phyloP scores from a whole-genome alignment of 805 yeast genomes.

The Torulaspora gathmanii region DNA sequence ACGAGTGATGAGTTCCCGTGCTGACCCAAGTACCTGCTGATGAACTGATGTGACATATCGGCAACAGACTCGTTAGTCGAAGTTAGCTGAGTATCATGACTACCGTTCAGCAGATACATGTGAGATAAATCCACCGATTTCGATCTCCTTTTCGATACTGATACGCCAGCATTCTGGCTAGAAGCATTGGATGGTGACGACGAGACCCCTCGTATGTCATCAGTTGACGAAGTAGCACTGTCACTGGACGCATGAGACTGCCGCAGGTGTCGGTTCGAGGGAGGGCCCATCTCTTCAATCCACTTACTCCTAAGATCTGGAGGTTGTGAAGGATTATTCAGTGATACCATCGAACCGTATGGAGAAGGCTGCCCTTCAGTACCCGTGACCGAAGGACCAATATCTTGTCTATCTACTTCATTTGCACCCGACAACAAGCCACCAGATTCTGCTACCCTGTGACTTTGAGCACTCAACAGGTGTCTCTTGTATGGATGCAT shows the following conservation, averaged over 20 bases:
- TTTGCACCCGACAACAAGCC: neutral
- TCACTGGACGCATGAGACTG: slow-evolving; percentile 1
- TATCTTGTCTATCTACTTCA: neutral
- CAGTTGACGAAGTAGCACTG: slow-evolving; percentile 6
- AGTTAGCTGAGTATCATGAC: slow-evolving; percentile 35
- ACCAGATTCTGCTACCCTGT: slow-evolving; percentile 4
- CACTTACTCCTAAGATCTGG: slow-evolving; percentile 8
- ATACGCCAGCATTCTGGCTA: slow-evolving; percentile 6
- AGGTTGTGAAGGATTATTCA: slow-evolving; percentile 11
- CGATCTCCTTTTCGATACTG: slow-evolving; percentile 24
- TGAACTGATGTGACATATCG: slow-evolving; percentile 49
- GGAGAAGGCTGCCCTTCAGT: slow-evolving; percentile 7
- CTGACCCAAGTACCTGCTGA: slow-evolving; percentile 51
- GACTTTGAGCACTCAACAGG: slow-evolving; percentile 11
- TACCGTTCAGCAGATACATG: slow-evolving; percentile 35
- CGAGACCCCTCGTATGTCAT: slow-evolving; percentile 7
- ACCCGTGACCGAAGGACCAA: slow-evolving; percentile 2
- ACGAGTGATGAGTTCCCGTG: slow-evolving; percentile 46
- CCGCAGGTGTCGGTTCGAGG: slow-evolving; percentile 4
- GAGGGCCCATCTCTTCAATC: slow-evolving; percentile 9
- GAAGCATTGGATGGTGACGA: slow-evolving; percentile 11
- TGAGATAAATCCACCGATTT: slow-evolving; percentile 43
- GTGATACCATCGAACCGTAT: slow-evolving; percentile 9
- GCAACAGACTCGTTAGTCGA: slow-evolving; percentile 41
- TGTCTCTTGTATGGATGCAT: slow-evolving; percentile 19